A percentile compares a stretch with the other conserved stretches of the same genome.
phyloP scores from a whole-genome alignment of 208 protist genomes.

The Acanthamoeba healyi region DNA sequence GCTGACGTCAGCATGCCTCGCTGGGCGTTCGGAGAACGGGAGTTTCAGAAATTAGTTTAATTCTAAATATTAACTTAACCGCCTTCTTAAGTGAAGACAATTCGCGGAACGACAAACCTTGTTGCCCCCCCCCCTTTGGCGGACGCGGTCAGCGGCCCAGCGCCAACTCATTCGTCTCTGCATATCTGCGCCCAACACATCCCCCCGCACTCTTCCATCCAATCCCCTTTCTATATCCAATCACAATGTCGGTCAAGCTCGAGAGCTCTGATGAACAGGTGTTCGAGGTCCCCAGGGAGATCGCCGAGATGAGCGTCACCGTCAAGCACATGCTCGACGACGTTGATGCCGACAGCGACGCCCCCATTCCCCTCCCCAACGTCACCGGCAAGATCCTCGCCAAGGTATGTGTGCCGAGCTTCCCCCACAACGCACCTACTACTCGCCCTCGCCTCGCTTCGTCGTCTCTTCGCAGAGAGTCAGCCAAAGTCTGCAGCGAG shows the following conservation, averaged over 20 bases:
- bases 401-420: conserved; percentile 81
- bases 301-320: conserved; percentile 77
- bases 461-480: no score
- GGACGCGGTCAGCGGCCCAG: neutral
- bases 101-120: neutral
- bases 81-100: neutral
- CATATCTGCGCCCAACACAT: neutral
- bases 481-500: no score
- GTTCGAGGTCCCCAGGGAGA: conserved; percentile 72
- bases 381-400: conserved; percentile 87
- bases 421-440: no score
- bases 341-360: conserved; percentile 74
- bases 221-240: neutral
- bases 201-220: neutral
- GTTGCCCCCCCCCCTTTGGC: no score
- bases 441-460: no score
- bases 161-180: conserved; percentile 5
- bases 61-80: no score
- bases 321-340: conserved; percentile 77
- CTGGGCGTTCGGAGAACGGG: no score
- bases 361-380: conserved; percentile 90
- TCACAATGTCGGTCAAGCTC: conserved; percentile 72
- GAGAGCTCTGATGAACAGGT: conserved; percentile 75
- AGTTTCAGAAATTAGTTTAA: no score
- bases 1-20: no score